Evolutionary conservation across 2,329 filamentous ascomycete genomes (phyloP).

Genomic region (Verticillium alfalfae): DNA sequence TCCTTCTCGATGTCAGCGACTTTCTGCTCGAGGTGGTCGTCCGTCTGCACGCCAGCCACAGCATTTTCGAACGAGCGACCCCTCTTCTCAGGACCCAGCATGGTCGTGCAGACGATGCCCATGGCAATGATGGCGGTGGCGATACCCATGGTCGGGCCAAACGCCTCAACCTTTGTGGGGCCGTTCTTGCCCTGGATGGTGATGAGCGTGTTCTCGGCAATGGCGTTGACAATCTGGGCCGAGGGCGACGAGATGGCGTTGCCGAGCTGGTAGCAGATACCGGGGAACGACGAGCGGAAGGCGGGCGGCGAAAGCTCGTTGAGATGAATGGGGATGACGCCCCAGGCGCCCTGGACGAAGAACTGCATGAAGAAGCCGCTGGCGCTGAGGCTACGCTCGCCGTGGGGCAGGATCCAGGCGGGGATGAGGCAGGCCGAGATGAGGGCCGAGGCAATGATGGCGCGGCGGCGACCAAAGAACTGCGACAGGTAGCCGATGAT

Average conservation of each 20-base stretch:
- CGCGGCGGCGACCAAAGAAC: slow-evolving; percentile 66
- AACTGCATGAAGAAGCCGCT: slow-evolving; percentile 66
- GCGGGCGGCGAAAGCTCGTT: slow-evolving; percentile 68
- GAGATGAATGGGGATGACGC: slow-evolving; percentile 66
- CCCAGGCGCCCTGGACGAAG: slow-evolving; percentile 61
- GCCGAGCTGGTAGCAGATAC: slow-evolving; percentile 67
- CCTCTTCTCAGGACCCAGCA: slow-evolving; percentile 68
- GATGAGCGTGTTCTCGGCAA: slow-evolving; percentile 59
- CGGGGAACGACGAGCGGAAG: slow-evolving; percentile 66
- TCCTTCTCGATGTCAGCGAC: slow-evolving; percentile 15
- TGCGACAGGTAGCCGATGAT: slow-evolving; percentile 71
- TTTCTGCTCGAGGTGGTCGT: slow-evolving; percentile 15
- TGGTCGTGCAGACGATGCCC: slow-evolving; percentile 62
- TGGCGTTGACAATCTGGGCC: slow-evolving; percentile 72
- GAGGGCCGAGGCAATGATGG: slow-evolving; percentile 57
- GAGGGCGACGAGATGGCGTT: slow-evolving; percentile 70
- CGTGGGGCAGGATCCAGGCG: slow-evolving; percentile 63
- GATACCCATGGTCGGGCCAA: slow-evolving; percentile 70
- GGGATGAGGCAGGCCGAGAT: slow-evolving; percentile 60
- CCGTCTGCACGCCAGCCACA: slow-evolving; percentile 27
- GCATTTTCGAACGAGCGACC: slow-evolving; percentile 64
- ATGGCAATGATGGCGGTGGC: slow-evolving; percentile 71
- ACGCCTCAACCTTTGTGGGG: slow-evolving; percentile 51
- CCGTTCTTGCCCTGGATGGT: slow-evolving; percentile 28
- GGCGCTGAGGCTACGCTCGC: slow-evolving; percentile 53